Evolutionary conservation across 192 early-diverging fungal genomes (phyloP).

Genomic region (Coemansia pectinata): DNA sequence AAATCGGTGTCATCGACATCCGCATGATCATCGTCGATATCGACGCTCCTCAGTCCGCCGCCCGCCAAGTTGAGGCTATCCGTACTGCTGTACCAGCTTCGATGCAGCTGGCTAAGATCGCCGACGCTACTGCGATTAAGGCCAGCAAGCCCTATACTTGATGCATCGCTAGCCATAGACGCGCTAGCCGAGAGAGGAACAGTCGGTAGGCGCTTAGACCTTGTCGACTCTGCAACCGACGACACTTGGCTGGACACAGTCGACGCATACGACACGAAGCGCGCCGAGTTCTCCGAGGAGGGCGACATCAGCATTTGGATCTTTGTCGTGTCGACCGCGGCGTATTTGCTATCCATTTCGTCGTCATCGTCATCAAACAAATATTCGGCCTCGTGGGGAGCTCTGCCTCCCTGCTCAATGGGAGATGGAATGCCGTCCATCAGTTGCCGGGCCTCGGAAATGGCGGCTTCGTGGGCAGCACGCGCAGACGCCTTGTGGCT

Average conservation of each 20-base stretch:
- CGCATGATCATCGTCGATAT: neutral
- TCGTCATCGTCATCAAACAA: conserved; percentile 44
- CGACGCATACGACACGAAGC: conserved; percentile 35
- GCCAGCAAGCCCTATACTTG: conserved; percentile 29
- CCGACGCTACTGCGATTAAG: conserved; percentile 28
- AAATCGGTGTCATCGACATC: conserved; percentile 12
- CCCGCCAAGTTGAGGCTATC: conserved; percentile 43
- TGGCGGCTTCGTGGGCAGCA: conserved; percentile 36
- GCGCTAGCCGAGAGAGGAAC: conserved; percentile 21
- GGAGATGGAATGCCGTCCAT: conserved; percentile 52
- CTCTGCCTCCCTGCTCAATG: conserved; percentile 15
- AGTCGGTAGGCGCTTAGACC: conserved; percentile 22
- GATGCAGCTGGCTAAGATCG: conserved; percentile 38
- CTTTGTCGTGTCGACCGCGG: conserved; percentile 16
- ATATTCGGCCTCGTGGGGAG: conserved; percentile 49
- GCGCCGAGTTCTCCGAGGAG: conserved; percentile 35
- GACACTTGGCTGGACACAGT: conserved; percentile 43
- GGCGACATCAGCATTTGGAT: conserved; percentile 45
- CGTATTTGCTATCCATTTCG: conserved; percentile 12
- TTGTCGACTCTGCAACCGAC: conserved; percentile 12
- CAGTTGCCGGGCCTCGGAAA: conserved; percentile 48
- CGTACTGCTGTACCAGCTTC: conserved; percentile 55
- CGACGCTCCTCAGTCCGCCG: conserved; percentile 24
- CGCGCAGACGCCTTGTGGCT: conserved; percentile 9
- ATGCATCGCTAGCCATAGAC: conserved; percentile 40